Percentiles rank a stretch among this genome's conserved stretches.
These are phyloP conservation scores for Phalaenopsis aphrodite DNA, from an alignment of 106 monocot species.

Conservation along the genomic window DNA sequence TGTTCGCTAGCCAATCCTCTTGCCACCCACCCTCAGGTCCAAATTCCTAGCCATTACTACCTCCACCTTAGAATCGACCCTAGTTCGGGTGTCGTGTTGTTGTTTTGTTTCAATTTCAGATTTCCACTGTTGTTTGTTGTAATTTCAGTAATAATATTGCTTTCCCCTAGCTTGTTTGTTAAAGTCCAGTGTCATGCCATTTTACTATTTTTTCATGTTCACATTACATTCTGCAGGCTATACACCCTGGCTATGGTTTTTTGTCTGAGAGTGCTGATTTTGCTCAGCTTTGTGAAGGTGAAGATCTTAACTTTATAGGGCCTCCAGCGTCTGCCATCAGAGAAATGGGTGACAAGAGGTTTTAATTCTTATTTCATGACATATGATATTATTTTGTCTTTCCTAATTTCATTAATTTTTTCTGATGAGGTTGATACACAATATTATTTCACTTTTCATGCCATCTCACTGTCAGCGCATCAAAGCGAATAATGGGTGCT, in stretches of 20 bases:
- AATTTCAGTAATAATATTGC: too few relatives aligned
- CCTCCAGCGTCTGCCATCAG: constrained; percentile 97
- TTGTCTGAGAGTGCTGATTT: constrained; percentile 94
- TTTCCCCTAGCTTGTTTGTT: too few relatives aligned
- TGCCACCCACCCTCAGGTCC: too few relatives aligned
- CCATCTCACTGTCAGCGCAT: constrained; percentile 50
- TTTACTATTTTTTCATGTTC: not conserved
- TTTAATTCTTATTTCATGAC: not conserved
- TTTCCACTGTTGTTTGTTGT: too few relatives aligned
- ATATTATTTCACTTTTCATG: not conserved
- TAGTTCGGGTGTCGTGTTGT: too few relatives aligned
- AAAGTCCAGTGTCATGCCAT: not conserved
- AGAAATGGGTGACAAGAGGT: constrained; percentile 99
- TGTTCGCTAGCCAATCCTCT: too few relatives aligned
- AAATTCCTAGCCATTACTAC: too few relatives aligned
- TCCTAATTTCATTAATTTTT: not conserved
- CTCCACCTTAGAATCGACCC: too few relatives aligned
- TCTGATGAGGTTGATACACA: not conserved
- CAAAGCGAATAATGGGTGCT: constrained; percentile 93
- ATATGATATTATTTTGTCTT: not conserved
- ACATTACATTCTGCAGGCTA: constrained; percentile 41
- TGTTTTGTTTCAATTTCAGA: too few relatives aligned
- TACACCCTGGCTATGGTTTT: constrained; percentile 98
- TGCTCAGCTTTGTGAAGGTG: constrained; percentile 80
- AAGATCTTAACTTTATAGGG: constrained; percentile 88